A percentile compares a stretch with the other conserved stretches of the same genome.
These are phyloP conservation scores for Aegilops longissima DNA, from an alignment of 176 grass and related monocot genomes.

Conservation along the genomic window DNA sequence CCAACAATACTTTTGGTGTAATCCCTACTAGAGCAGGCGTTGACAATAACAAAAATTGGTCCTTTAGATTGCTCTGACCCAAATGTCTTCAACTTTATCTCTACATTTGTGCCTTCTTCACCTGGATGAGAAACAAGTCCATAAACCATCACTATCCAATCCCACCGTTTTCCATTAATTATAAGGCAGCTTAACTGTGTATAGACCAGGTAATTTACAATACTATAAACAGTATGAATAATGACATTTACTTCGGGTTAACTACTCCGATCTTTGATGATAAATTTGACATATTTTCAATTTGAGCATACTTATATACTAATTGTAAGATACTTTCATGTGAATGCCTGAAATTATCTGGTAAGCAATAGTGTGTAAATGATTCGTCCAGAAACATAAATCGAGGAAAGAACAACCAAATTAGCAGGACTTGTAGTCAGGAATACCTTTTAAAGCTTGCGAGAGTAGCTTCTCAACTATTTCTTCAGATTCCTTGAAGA, in stretches of 20 bases:
- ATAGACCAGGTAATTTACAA: conserved; percentile 27
- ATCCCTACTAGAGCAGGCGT: conserved; percentile 92
- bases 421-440: conserved; percentile 21
- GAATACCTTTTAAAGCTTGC: conserved; percentile 75
- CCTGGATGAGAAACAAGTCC: conserved; percentile 51
- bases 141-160: conserved; percentile 27
- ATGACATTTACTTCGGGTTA: neutral
- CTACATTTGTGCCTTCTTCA: conserved; percentile 98
- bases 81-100: conserved; percentile 99
- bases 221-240: neutral
- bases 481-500: conserved; percentile 73
- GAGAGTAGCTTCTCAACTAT: conserved; percentile 70
- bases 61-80: conserved; percentile 59
- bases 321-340: neutral
- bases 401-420: conserved; percentile 13
- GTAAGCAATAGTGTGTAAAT: neutral
- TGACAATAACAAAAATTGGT: conserved; percentile 86
- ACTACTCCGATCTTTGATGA: neutral
- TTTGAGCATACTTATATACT: conserved; percentile 8
- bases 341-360: conserved; percentile 4
- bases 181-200: neutral
- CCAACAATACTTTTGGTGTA: conserved; percentile 84
- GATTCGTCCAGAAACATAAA: conserved; percentile 3
- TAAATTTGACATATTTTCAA: neutral
- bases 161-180: neutral